Percentiles rank a stretch among this genome's conserved stretches.
These are phyloP conservation scores for Sicyos baderoa DNA, from an alignment of 306 rosid species.

Conservation along the genomic window DNA sequence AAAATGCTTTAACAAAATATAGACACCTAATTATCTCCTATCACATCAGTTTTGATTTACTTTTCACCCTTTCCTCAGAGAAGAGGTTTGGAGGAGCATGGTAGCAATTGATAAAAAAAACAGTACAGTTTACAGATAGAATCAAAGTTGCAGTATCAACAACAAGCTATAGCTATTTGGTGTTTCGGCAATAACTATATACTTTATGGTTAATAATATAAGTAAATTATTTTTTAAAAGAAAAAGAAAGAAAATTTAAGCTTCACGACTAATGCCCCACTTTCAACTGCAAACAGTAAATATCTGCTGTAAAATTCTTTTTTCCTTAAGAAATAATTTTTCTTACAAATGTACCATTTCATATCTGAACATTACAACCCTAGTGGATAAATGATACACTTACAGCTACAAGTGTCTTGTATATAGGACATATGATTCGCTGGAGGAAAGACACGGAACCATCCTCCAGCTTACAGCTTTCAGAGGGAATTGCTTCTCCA, in stretches of 20 bases:
- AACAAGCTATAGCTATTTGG: neutral
- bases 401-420: constrained; percentile 35
- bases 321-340: neutral
- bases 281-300: constrained; percentile 1
- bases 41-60: neutral
- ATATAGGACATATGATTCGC: constrained; percentile 61
- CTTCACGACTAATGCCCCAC: constrained; percentile 3
- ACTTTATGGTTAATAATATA: neutral
- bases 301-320: neutral
- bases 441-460: constrained; percentile 65
- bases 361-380: neutral
- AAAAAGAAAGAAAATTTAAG: neutral
- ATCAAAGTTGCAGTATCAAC: neutral
- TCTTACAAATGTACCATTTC: constrained; percentile 11
- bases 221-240: neutral
- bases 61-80: neutral
- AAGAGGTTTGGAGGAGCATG: neutral
- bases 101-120: neutral
- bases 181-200: neutral
- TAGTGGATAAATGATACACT: constrained; percentile 33
- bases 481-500: constrained; percentile 56
- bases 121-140: neutral
- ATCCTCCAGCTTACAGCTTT: constrained; percentile 40
- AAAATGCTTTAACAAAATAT: neutral
- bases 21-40: neutral